A percentile compares a stretch with the other conserved stretches of the same genome.
Evolutionary conservation across 306 rosid genomes (phyloP).

Genomic region (Medicago arabica): DNA sequence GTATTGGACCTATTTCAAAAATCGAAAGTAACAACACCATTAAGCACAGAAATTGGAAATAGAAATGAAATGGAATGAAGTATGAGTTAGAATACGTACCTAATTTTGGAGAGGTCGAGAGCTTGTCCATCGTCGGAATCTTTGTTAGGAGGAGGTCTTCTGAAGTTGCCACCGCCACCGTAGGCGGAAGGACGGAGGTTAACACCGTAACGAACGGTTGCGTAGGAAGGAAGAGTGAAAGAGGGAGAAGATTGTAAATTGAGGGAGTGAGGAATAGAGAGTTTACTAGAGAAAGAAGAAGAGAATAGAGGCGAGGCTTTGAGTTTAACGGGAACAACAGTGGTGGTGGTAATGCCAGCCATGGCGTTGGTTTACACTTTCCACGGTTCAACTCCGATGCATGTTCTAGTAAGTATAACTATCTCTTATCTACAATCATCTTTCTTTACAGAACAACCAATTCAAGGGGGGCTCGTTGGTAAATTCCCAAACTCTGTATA

Average conservation of each 20-base stretch:
- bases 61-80: background rate
- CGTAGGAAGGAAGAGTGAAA: conserved; percentile 23
- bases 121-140: conserved; percentile 64
- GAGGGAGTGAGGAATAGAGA: conserved; percentile 45
- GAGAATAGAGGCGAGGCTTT: conserved; percentile 40
- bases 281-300: conserved; percentile 58
- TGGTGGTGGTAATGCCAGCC: conserved; percentile 76
- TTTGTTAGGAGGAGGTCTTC: conserved; percentile 42
- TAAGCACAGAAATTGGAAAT: background rate
- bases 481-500: background rate
- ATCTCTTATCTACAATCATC: conserved; percentile 37
- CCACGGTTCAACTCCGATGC: conserved; percentile 37
- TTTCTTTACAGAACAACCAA: background rate
- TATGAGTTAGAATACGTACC: conserved; percentile 41
- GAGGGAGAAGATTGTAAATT: conserved; percentile 41
- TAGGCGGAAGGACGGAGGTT: conserved; percentile 53
- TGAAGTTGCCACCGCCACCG: conserved; percentile 43
- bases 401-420: background rate
- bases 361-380: conserved; percentile 44
- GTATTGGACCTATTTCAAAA: conserved; percentile 70
- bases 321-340: conserved; percentile 60
- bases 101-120: conserved; percentile 66
- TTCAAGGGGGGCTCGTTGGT: background rate
- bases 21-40: conserved; percentile 23
- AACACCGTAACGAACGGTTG: conserved; percentile 62